Conservation (phyloP, 2,329 filamentous ascomycete genomes). For the Fusarium albosuccineum region DNA sequence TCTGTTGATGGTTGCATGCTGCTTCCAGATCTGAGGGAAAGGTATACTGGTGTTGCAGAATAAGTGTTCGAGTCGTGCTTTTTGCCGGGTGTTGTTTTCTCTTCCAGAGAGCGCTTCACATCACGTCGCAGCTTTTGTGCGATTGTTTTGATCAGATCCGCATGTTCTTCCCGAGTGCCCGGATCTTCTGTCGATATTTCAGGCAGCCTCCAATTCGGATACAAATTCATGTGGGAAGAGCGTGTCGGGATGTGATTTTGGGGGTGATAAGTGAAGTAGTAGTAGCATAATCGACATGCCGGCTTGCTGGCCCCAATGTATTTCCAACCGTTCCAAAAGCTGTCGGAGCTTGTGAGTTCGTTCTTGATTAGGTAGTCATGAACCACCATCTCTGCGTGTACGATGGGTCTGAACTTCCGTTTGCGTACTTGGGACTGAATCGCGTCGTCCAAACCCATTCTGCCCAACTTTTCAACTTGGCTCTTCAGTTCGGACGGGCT, state of each 20-base stretch:
- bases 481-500: not conserved
- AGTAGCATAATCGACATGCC: slow-evolving; percentile 50
- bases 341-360: not conserved
- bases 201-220: slow-evolving; percentile 51
- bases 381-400: slow-evolving; percentile 51
- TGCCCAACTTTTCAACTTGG: slow-evolving; percentile 27
- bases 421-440: slow-evolving; percentile 27
- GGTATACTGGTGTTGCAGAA: not conserved
- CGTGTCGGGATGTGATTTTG: slow-evolving; percentile 39
- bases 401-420: slow-evolving; percentile 34
- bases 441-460: slow-evolving; percentile 28
- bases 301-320: slow-evolving; percentile 55
- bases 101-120: slow-evolving; percentile 36
- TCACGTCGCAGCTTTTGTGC: slow-evolving; percentile 40
- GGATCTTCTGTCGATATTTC: slow-evolving; percentile 36
- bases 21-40: not conserved
- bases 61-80: slow-evolving; percentile 22
- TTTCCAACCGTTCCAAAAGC: slow-evolving; percentile 46
- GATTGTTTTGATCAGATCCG: slow-evolving; percentile 37
- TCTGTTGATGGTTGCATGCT: no score
- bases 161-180: not conserved
- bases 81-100: slow-evolving; percentile 28
- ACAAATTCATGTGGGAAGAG: slow-evolving; percentile 50
- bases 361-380: slow-evolving; percentile 34
- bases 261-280: slow-evolving; percentile 44